phyloP scores from a whole-genome alignment of 2,329 filamentous ascomycete genomes.

The Xylaria sp. region DNA sequence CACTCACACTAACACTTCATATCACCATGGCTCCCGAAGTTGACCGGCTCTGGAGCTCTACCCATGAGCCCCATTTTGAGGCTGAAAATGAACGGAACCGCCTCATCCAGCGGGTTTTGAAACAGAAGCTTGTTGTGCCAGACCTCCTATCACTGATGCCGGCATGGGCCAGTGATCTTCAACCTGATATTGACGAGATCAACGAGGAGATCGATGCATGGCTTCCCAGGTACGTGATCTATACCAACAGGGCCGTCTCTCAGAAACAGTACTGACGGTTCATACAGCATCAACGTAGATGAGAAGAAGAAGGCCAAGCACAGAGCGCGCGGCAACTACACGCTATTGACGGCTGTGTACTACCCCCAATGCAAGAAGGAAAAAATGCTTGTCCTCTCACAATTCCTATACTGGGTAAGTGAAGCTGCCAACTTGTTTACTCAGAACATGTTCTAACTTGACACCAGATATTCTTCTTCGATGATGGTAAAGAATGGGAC shows the following conservation, averaged over 20 bases:
- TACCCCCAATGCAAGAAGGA: slow-evolving; percentile 29
- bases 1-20: no score
- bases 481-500: slow-evolving; percentile 23
- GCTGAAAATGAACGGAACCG: slow-evolving; percentile 22
- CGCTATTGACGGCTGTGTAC: slow-evolving; percentile 25
- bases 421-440: not conserved
- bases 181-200: slow-evolving; percentile 27
- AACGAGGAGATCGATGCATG: slow-evolving; percentile 28
- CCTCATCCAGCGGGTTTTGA: slow-evolving; percentile 23
- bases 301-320: slow-evolving; percentile 29
- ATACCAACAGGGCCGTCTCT: not conserved
- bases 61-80: not conserved
- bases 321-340: slow-evolving; percentile 27
- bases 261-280: not conserved
- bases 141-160: slow-evolving; percentile 29
- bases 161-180: slow-evolving; percentile 25
- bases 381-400: slow-evolving; percentile 25
- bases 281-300: slow-evolving; percentile 25
- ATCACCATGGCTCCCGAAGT: slow-evolving; percentile 23
- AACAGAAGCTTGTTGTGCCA: slow-evolving; percentile 27
- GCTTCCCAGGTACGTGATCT: slow-evolving; percentile 18
- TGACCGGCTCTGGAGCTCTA: slow-evolving; percentile 12
- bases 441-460: slow-evolving; percentile 2
- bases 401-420: slow-evolving; percentile 30
- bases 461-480: slow-evolving; percentile 28